phyloP scores from a whole-genome alignment of 1,284 basidiomycete species.

The Psilocybe mexicana region DNA sequence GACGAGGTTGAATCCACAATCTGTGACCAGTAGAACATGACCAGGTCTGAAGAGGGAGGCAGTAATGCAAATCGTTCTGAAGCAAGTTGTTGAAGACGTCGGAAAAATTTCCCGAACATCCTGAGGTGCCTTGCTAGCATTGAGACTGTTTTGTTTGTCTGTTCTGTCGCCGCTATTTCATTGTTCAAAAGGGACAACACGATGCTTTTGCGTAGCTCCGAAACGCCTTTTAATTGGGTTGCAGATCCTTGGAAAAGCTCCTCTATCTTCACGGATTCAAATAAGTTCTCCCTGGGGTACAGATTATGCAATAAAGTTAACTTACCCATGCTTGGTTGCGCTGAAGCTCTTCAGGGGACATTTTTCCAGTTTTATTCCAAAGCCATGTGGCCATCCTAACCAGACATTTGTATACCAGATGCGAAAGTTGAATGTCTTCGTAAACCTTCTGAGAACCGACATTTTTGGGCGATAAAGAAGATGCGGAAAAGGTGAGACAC shows the following conservation, averaged over 20 bases:
- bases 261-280: constrained; percentile 42
- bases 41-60: constrained; percentile 63
- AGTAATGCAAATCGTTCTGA: constrained; percentile 58
- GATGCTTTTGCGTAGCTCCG: constrained; percentile 43
- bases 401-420: constrained; percentile 71
- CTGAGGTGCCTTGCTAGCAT: constrained; percentile 66
- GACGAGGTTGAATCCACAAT: constrained; percentile 66
- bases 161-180: constrained; percentile 37
- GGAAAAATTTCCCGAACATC: constrained; percentile 76
- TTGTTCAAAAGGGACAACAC: constrained; percentile 31
- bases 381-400: constrained; percentile 67
- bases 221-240: constrained; percentile 53
- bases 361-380: constrained; percentile 58
- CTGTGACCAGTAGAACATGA: constrained; percentile 78
- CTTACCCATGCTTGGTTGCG: constrained; percentile 56
- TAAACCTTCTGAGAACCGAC: constrained; percentile 39
- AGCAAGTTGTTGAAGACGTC: constrained; percentile 68
- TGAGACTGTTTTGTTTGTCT: constrained; percentile 44
- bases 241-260: constrained; percentile 62
- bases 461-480: constrained; percentile 38
- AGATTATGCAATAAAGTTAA: constrained; percentile 2
- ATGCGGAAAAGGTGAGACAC: constrained; percentile 44
- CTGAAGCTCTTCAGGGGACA: constrained; percentile 41
- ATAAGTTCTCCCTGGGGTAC: neutral
- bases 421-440: constrained; percentile 61